Evolutionary conservation across 306 rosid genomes (phyloP), one percentile per base, ranked within the genome.

Genomic region (Astragalus membranaceus): DNA sequence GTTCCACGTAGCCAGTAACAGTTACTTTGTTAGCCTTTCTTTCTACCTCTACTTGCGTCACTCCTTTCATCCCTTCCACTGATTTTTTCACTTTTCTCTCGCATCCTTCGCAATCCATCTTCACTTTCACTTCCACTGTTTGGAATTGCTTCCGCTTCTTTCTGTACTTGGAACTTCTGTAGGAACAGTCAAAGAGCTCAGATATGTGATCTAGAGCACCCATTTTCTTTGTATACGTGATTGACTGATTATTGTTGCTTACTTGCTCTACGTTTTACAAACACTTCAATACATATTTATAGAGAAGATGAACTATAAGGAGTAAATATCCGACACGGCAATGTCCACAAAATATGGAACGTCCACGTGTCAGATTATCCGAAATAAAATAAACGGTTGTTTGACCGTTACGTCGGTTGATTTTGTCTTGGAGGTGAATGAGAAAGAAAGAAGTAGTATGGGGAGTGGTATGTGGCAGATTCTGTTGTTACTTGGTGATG

Each of bases 91-190:
- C 96, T 60, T 69, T 88, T 72, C 91, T 80, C 85, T 88, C 96
- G 36, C 97, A 91, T 3, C 97, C 97, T 70, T 92, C 96, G 46
- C 97, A 92, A 73, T 92, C 97, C 80, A 91, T 85, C 70, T 86
- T 87, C 80, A 92, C 91, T 79, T 84, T 91, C 59, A 91, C 68
- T 79, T 88, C 96, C 84, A 91, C 97, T 79, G 96, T 91, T 91
- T 88, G 93, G 58, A 85, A 79, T 16, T 90, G 92, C 84, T 42
- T 92, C 63, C 81, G 78, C 47, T 50, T 84, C 67, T 57, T 83
- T 67, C 51, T 80, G 53, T 29, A 67, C 36, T 0, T 74, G 57
- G 85, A 78, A 2, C 33, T 8, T 7, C 66, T 29, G 48, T 9
- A 0, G 15, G 88, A 81, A 26, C 88, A 84, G 47, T 84, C 83